Conservation (phyloP, 768 basidiomycete species). For the Psilocybe cyanescens region DNA sequence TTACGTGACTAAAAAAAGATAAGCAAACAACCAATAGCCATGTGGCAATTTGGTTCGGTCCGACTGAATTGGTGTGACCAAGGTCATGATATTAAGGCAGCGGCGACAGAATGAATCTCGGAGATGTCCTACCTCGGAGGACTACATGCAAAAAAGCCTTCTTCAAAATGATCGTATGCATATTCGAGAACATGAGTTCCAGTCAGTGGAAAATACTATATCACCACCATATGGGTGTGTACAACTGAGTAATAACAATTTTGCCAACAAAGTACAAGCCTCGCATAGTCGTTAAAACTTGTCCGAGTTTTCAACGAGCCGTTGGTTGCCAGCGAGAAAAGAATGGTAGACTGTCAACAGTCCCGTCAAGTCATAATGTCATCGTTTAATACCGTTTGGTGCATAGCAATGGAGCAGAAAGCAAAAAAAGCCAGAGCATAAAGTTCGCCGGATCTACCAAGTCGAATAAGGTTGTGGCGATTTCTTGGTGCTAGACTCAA, state of each 20-base stretch:
- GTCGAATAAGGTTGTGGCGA: background rate
- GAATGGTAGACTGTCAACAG: background rate
- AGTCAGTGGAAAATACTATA: background rate
- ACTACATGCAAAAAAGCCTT: background rate
- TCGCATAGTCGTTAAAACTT: background rate
- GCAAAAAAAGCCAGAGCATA: background rate
- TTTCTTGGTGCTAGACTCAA: constrained; percentile 8
- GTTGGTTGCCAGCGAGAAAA: background rate
- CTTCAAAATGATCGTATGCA: background rate
- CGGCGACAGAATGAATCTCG: too few relatives aligned
- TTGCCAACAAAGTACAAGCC: background rate
- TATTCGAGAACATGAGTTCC: background rate
- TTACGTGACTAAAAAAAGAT: background rate
- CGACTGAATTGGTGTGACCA: background rate
- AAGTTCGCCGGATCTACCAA: constrained; percentile 3
- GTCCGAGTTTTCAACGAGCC: constrained; percentile 1
- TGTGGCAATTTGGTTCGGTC: constrained; percentile 5
- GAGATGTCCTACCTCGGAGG: background rate
- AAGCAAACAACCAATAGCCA: constrained; percentile 1
- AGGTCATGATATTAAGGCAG: background rate
- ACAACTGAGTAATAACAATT: background rate
- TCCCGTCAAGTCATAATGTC: background rate
- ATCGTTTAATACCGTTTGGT: background rate
- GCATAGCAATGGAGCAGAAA: background rate
- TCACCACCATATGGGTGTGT: background rate